Conservation (phyloP, 148 eudicot species). For the Chenopodium quinoa region DNA sequence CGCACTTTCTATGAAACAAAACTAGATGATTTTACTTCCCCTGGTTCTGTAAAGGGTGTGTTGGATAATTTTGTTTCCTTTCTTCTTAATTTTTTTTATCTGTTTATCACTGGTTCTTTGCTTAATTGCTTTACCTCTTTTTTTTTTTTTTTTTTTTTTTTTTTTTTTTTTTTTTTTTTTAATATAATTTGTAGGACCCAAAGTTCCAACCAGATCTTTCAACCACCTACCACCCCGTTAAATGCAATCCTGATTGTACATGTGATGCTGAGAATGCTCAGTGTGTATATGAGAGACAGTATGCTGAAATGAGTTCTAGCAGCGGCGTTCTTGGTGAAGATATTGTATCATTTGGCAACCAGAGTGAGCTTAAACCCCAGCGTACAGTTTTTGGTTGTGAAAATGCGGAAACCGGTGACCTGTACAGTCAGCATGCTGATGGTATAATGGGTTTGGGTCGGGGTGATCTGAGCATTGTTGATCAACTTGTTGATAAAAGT, state of each 20-base stretch:
- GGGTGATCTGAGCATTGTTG: slow-evolving; percentile 88
- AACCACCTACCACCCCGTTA: slow-evolving; percentile 66
- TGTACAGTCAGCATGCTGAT: slow-evolving; percentile 91
- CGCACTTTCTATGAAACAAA: background rate
- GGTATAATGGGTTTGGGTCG: slow-evolving; percentile 97
- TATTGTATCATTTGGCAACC: slow-evolving; percentile 81
- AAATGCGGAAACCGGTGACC: slow-evolving; percentile 84
- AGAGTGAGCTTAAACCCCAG: slow-evolving; percentile 78
- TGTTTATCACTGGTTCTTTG: background rate
- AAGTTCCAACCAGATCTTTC: slow-evolving; percentile 80
- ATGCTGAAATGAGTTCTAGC: slow-evolving; percentile 98
- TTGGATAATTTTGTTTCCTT: background rate
- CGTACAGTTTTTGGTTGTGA: slow-evolving; percentile 93
- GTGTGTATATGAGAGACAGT: slow-evolving; percentile 80
- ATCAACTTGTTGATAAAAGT: slow-evolving; percentile 81
- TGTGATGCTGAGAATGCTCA: slow-evolving; percentile 58
- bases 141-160: background rate
- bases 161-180: background rate
- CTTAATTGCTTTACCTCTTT: background rate
- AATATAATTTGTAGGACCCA: slow-evolving; percentile 52
- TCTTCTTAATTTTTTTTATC: background rate
- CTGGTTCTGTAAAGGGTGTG: background rate
- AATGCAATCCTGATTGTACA: slow-evolving; percentile 73
- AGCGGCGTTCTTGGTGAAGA: slow-evolving; percentile 92
- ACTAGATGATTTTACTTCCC: background rate